Conservation (phyloP, 768 basidiomycete genomes). For the Leucocoprinus leucothites region DNA sequence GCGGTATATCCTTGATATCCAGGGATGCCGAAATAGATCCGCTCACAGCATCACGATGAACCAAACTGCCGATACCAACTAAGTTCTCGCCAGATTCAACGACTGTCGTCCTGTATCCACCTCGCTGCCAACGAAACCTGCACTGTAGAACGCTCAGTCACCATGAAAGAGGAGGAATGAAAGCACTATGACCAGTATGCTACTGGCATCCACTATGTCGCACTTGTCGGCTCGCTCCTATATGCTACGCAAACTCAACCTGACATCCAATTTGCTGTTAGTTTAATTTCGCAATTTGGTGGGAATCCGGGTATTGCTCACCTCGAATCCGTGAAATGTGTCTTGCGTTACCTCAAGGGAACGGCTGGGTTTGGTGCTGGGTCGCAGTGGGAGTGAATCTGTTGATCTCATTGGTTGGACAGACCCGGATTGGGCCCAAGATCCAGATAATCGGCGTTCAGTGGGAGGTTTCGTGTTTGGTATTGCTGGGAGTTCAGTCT, state of each 20-base stretch:
- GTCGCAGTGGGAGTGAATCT: neutral
- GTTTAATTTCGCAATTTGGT: slow-evolving; percentile 13
- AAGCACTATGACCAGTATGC: neutral
- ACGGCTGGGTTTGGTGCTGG: slow-evolving; percentile 7
- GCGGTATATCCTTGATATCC: slow-evolving; percentile 27
- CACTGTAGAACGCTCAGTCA: neutral
- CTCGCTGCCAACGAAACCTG: neutral
- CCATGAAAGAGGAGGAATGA: neutral
- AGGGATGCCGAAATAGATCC: slow-evolving; percentile 17
- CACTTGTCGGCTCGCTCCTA: slow-evolving; percentile 1
- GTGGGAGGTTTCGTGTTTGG: slow-evolving; percentile 29
- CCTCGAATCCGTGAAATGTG: slow-evolving; percentile 9
- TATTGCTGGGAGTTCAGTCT: neutral
- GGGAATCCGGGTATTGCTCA: slow-evolving; percentile 14
- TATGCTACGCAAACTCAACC: slow-evolving; percentile 9
- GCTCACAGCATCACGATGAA: slow-evolving; percentile 19
- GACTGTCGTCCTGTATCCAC: slow-evolving; percentile 22
- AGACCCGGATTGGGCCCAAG: slow-evolving; percentile 15
- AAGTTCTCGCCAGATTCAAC: slow-evolving; percentile 16
- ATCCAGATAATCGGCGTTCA: slow-evolving; percentile 21
- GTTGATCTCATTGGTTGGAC: slow-evolving; percentile 9
- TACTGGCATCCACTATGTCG: slow-evolving; percentile 1
- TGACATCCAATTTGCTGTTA: slow-evolving; percentile 2
- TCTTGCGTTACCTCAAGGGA: slow-evolving; percentile 18
- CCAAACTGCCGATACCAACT: slow-evolving; percentile 22